These are phyloP conservation scores for Exidia glandulosa DNA, from an alignment of 768 basidiomycete species.

Conservation along the genomic window DNA sequence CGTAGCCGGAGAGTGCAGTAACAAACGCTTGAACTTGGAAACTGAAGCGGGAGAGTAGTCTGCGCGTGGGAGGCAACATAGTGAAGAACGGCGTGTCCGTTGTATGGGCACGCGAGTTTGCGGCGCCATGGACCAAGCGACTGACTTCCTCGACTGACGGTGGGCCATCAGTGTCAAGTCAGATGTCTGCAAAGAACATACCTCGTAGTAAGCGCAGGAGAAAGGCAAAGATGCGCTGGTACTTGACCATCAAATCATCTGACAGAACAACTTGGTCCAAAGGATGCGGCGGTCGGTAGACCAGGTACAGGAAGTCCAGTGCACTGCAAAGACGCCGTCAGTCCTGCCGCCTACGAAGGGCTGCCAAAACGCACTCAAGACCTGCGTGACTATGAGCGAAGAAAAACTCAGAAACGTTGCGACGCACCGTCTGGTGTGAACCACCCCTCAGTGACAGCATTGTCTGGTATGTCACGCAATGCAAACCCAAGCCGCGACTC, in stretches of 20 bases:
- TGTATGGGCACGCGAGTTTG: slow-evolving; percentile 12
- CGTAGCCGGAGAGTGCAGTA: slow-evolving; percentile 51
- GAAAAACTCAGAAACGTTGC: background rate
- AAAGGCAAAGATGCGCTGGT: slow-evolving; percentile 74
- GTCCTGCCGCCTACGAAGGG: background rate
- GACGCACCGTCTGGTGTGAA: slow-evolving; percentile 67
- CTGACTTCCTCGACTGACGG: slow-evolving; percentile 54
- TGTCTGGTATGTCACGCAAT: slow-evolving; percentile 58
- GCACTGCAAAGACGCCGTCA: slow-evolving; percentile 36
- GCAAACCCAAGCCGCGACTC: slow-evolving; percentile 55
- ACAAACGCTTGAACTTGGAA: slow-evolving; percentile 68
- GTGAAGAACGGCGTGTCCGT: slow-evolving; percentile 40
- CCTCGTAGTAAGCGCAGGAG: slow-evolving; percentile 72
- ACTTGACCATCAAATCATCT: slow-evolving; percentile 63
- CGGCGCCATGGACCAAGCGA: slow-evolving; percentile 49
- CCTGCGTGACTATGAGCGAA: background rate
- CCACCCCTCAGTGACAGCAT: slow-evolving; percentile 63
- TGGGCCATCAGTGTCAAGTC: background rate
- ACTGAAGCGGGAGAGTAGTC: slow-evolving; percentile 54
- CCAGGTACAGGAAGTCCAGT: slow-evolving; percentile 80
- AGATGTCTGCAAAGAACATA: slow-evolving; percentile 17
- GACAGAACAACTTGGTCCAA: slow-evolving; percentile 59
- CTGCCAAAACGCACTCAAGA: slow-evolving; percentile 30
- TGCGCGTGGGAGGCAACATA: slow-evolving; percentile 40
- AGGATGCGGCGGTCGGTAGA: slow-evolving; percentile 80